These are phyloP conservation scores for Medicago lupulina DNA, from an alignment of 306 rosid species.

Conservation along the genomic window DNA sequence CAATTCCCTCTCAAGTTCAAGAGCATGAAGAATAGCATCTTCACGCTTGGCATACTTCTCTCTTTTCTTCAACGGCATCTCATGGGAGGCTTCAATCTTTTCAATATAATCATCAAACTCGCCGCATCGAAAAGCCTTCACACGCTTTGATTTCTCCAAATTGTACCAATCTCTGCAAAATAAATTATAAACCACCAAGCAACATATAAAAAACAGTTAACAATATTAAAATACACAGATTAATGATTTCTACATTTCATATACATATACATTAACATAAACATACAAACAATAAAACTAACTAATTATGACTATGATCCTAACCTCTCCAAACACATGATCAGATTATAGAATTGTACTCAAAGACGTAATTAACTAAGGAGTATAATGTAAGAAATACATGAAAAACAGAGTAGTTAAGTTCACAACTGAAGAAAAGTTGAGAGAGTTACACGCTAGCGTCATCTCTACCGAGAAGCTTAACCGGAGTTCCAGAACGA, in stretches of 20 bases:
- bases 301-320: not conserved
- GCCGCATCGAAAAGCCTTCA: constrained; percentile 88
- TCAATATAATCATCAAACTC: constrained; percentile 95
- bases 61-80: constrained; percentile 84
- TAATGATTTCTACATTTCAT: not conserved
- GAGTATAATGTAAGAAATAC: constrained; percentile 1
- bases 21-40: constrained; percentile 97
- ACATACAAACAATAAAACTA: not conserved
- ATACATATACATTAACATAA: too few relatives aligned
- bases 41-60: constrained; percentile 96
- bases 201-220: not conserved
- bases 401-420: not conserved
- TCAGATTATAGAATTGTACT: constrained; percentile 7
- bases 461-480: constrained; percentile 58
- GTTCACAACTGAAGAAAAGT: not conserved
- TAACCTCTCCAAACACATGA: not conserved
- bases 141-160: constrained; percentile 97
- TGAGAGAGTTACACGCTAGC: constrained; percentile 50
- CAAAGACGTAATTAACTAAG: not conserved
- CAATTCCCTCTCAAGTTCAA: constrained; percentile 80
- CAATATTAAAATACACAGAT: constrained; percentile 4
- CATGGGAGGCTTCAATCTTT: constrained; percentile 82
- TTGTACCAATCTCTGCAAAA: constrained; percentile 91
- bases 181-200: constrained; percentile 32
- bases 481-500: constrained; percentile 59